Evolutionary conservation across 495 filamentous ascomycete species (phyloP).

Genomic region (Penicillium manginii): DNA sequence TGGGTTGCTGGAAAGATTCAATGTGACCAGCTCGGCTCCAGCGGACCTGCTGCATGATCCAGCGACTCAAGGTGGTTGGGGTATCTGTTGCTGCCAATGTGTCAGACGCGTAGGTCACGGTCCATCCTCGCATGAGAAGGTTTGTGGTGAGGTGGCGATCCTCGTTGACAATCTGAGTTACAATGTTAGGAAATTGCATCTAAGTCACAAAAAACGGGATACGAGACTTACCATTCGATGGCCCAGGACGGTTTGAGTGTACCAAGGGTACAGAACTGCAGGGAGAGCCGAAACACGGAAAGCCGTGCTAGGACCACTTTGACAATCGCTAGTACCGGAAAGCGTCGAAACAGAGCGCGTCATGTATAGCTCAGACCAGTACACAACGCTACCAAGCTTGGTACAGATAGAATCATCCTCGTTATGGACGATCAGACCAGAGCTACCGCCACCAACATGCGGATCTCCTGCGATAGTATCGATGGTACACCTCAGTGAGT

Average conservation of each 20-base stretch:
- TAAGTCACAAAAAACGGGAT: not conserved
- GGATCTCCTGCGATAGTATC: conserved; percentile 34
- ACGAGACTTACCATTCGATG: conserved; percentile 26
- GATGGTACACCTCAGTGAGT: conserved; percentile 32
- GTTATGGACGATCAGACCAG: conserved; percentile 36
- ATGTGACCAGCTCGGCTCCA: conserved; percentile 40
- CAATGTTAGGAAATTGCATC: not conserved
- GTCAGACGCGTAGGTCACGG: conserved; percentile 36
- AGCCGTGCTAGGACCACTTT: conserved; percentile 36
- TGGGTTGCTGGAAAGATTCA: conserved; percentile 39
- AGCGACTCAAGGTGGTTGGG: conserved; percentile 34
- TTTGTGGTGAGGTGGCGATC: conserved; percentile 40
- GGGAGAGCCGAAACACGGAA: conserved; percentile 33
- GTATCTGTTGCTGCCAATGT: conserved; percentile 39
- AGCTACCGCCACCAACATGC: conserved; percentile 33
- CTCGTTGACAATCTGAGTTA: conserved; percentile 32
- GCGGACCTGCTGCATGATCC: conserved; percentile 40
- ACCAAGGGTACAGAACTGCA: conserved; percentile 35
- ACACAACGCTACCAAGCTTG: conserved; percentile 34
- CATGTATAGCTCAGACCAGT: conserved; percentile 39
- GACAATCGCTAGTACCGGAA: conserved; percentile 36
- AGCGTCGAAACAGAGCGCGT: conserved; percentile 28
- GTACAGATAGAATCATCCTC: conserved; percentile 29
- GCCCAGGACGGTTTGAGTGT: conserved; percentile 34
- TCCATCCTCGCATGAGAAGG: conserved; percentile 38